These are phyloP conservation scores for Ampelomyces quisqualis DNA, from an alignment of 2,329 filamentous ascomycete species.

Conservation along the genomic window DNA sequence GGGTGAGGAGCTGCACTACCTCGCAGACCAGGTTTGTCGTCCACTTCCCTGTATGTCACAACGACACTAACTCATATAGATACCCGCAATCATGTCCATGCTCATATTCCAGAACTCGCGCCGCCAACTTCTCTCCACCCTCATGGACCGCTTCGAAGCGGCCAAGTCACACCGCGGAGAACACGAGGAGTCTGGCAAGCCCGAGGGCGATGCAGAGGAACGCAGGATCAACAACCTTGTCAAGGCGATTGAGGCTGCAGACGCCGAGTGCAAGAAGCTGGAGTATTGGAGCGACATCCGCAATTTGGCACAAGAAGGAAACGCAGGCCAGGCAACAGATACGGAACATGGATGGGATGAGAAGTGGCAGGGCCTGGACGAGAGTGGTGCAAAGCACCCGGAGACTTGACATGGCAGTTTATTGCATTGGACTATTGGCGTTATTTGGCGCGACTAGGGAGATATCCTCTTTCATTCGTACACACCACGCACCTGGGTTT, in stretches of 20 bases:
- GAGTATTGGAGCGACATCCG: slow-evolving; percentile 82
- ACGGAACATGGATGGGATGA: slow-evolving; percentile 37
- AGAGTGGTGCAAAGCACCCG: slow-evolving; percentile 38
- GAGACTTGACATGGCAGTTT: slow-evolving; percentile 6
- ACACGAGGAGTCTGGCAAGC: slow-evolving; percentile 45
- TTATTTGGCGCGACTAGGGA: slow-evolving; percentile 5
- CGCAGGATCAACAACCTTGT: slow-evolving; percentile 67
- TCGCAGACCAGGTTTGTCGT: slow-evolving; percentile 60
- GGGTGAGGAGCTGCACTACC: slow-evolving; percentile 67
- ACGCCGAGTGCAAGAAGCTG: slow-evolving; percentile 75
- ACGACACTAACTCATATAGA: slow-evolving; percentile 25
- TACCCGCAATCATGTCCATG: slow-evolving; percentile 55
- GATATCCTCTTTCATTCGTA: slow-evolving; percentile 7
- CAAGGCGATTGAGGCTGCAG: slow-evolving; percentile 71
- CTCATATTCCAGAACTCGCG: slow-evolving; percentile 90
- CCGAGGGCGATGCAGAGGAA: slow-evolving; percentile 50
- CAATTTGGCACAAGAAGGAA: slow-evolving; percentile 44
- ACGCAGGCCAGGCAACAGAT: slow-evolving; percentile 37
- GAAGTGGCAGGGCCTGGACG: slow-evolving; percentile 43
- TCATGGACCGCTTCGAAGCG: slow-evolving; percentile 61
- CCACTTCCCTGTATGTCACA: neutral
- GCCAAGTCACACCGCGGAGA: slow-evolving; percentile 53
- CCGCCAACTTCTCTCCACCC: slow-evolving; percentile 68
- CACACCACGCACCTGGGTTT: slow-evolving; percentile 5
- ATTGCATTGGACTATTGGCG: slow-evolving; percentile 4